Base-by-base conservation (phyloP, 768 basidiomycete species). In the Podaxis carcinomalis region DNA sequence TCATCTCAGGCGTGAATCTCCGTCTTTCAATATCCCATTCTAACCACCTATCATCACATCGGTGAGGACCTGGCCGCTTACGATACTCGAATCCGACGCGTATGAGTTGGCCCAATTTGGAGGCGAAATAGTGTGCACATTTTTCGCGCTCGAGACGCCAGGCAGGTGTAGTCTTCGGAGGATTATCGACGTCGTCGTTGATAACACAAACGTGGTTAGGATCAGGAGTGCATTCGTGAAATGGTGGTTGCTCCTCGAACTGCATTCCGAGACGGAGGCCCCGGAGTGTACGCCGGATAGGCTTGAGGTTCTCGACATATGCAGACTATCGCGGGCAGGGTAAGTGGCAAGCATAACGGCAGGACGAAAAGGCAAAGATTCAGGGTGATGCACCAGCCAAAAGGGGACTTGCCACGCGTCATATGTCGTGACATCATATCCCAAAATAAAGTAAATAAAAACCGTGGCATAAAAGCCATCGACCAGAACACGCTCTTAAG, bases 21-120 rank as follows among this genome's bases (percentile, higher is more conserved):
- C 61, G 61, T 32, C 75, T 68, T 28, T 69, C 68, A 21, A 79
- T 65, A 47, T 71, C 72, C 59, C 70, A 78, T 63, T 78, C 77
- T 51, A 78, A 58, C 77, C 77, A 80, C 19, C 71, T 68, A 61
- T 80, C 78, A 59, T 80, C 77, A 56, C 73, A 76, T 42, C 74
- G 65, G 62, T 77, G 75, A 6, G 72, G 73, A 13, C 76, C 76
- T 1, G 74, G 73, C 32, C 74, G 68, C 57, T 73, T 75, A 51
- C 77, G 68, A 62, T 78, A 80, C 67, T 78, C 75, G 50, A 80
- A 74, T 16, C 77, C 77, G 3, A 78, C 68, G 13, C 69, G 67
- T 28, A 61, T 63, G 6, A 80, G 69, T 4, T 68, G 68, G 4
- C 68, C 69, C 1, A 77, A 53, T 16, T 69, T 66, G 2, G 65